Evolutionary conservation across 768 basidiomycete species (phyloP).

Genomic region (Tephrocybe sp.): DNA sequence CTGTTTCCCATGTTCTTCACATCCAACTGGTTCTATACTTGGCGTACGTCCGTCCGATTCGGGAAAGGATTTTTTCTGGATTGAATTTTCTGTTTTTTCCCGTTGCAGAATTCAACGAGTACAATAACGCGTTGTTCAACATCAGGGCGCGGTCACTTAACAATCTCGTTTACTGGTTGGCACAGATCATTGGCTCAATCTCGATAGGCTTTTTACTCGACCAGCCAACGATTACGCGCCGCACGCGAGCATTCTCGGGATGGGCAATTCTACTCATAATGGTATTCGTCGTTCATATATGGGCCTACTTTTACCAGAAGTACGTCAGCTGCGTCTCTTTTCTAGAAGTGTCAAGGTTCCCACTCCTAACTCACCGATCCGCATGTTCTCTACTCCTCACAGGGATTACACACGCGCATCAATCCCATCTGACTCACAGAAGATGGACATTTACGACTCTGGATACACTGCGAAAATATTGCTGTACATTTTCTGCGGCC

Average conservation of each 20-base stretch:
- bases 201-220: conserved; percentile 72
- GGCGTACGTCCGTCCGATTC: conserved; percentile 51
- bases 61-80: not conserved
- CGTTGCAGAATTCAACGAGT: conserved; percentile 69
- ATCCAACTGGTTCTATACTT: conserved; percentile 84
- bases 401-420: conserved; percentile 61
- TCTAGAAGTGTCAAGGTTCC: too few relatives aligned
- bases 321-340: conserved; percentile 19
- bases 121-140: conserved; percentile 76
- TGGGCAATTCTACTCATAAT: conserved; percentile 61
- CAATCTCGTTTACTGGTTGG: conserved; percentile 75
- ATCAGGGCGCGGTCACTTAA: conserved; percentile 77
- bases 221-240: conserved; percentile 49
- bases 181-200: conserved; percentile 75
- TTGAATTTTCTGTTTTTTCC: not conserved
- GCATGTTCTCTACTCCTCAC: not conserved
- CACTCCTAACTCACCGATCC: conserved; percentile 14
- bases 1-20: conserved; percentile 87
- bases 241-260: conserved; percentile 67
- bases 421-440: conserved; percentile 33
- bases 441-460: conserved; percentile 59
- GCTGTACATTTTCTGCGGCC: conserved; percentile 70
- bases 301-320: conserved; percentile 79
- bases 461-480: conserved; percentile 54
- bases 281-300: conserved; percentile 68